phyloP scores from a whole-genome alignment of 2,329 filamentous ascomycete genomes.

The Monilinia aucupariae region DNA sequence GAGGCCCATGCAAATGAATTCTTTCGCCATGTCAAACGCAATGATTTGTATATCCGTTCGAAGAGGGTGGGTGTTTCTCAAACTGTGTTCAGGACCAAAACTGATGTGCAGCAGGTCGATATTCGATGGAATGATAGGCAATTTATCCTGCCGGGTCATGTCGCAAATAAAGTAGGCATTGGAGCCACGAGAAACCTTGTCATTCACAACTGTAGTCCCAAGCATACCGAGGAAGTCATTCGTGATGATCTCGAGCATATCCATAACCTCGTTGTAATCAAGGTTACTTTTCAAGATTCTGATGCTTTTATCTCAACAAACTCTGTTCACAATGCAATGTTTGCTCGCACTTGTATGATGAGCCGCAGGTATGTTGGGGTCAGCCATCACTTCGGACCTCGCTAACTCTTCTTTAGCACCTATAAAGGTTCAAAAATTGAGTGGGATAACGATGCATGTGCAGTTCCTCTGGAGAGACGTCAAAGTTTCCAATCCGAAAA shows the following conservation, averaged over 20 bases:
- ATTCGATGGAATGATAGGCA: conserved; percentile 67
- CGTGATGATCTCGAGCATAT: conserved; percentile 76
- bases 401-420: conserved; percentile 39
- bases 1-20: conserved; percentile 59
- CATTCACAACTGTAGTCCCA: conserved; percentile 53
- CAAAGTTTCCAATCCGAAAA: conserved; percentile 29
- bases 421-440: conserved; percentile 69
- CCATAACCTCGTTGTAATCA: conserved; percentile 68
- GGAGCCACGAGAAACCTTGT: conserved; percentile 72
- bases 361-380: conserved; percentile 35
- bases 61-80: conserved; percentile 51
- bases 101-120: conserved; percentile 48
- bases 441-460: conserved; percentile 69
- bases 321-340: conserved; percentile 69
- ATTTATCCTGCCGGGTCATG: conserved; percentile 57
- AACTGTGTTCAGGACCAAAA: background rate
- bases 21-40: conserved; percentile 55
- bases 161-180: conserved; percentile 56
- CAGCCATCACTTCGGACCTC: conserved; percentile 21
- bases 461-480: conserved; percentile 35
- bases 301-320: conserved; percentile 69
- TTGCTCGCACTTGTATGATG: conserved; percentile 75
- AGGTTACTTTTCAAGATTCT: conserved; percentile 51
- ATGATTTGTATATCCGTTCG: conserved; percentile 63
- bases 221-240: conserved; percentile 58